Evolutionary conservation across 2,329 filamentous ascomycete species (phyloP), one percentile per base, ranked within the genome.

Genomic region (Pyrenochaeta sp.): DNA sequence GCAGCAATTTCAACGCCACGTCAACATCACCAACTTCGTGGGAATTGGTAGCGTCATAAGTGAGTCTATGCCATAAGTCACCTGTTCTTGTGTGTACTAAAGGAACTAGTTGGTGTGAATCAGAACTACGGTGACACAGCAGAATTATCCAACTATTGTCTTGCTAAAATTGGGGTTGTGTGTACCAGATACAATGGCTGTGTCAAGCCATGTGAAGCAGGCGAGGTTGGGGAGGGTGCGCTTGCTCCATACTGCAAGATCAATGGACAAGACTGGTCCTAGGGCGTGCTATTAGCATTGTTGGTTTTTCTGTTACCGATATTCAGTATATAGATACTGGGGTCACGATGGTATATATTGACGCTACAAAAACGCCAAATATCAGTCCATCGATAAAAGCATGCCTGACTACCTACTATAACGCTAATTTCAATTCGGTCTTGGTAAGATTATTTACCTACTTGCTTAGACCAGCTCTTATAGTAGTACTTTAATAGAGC

Each of bases 41-140:
- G 37, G 37, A 17, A 40, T 40, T 21, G 37, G 37, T 3, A 40
- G 37, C 20, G 37, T 40, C 15, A 40, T 40, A 14, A 21, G 37
- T 40, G 21, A 40, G 37, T 35, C 14, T 17, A 4, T 20, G 21
- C 17, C 9, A 14, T 3, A 14, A 21, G 6, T 17, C 17, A 2
- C n/a, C 12, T 20, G 20, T 7, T 17, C 12, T 7, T 20, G 17
- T 20, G 66, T 44, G 29, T 39, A 30, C 20, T 39, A 30, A 39
- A 78, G 21, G 67, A 69, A 37, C 68, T 78, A 30, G 78, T 73
- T 55, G 78, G 79, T 33, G 80, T 81, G 64, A 82, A 81, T 71
- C 72, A 69, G 41, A 82, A 81, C 75, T 81, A 77, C 50, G 79
- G 78, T n/a, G 79, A 80, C 60, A 79, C 77, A 1, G 78, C 77